Evolutionary conservation across 805 yeast species (phyloP).

Genomic region (Sugiyamaella floridensis): DNA sequence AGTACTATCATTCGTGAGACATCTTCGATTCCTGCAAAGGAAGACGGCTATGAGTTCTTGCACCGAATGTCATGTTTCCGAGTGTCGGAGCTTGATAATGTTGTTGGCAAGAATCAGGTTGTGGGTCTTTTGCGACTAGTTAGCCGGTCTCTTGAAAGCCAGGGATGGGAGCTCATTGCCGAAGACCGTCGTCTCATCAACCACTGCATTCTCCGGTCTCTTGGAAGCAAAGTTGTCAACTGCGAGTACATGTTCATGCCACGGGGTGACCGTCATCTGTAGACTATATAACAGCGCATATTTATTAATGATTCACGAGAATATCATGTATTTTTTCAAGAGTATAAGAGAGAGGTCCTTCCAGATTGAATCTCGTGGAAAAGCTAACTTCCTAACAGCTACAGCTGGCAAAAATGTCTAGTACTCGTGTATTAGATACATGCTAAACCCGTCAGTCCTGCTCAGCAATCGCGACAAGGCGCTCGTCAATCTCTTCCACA

Average conservation of each 20-base stretch:
- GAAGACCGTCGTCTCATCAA: slow-evolving; percentile 20
- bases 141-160: slow-evolving; percentile 17
- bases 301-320: slow-evolving; percentile 1
- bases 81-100: slow-evolving; percentile 29
- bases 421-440: neutral
- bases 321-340: no score
- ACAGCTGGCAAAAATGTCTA: neutral
- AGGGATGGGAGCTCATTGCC: slow-evolving; percentile 26
- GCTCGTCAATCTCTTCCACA: slow-evolving; percentile 87
- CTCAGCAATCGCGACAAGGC: slow-evolving; percentile 91
- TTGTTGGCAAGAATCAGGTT: slow-evolving; percentile 42
- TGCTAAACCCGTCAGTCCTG: slow-evolving; percentile 52
- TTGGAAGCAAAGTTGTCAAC: slow-evolving; percentile 14
- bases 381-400: no score
- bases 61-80: slow-evolving; percentile 35
- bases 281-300: neutral
- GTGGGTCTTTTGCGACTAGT: slow-evolving; percentile 45
- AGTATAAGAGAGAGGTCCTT: neutral
- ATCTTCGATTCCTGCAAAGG: slow-evolving; percentile 26
- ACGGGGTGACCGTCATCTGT: neutral
- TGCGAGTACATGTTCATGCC: slow-evolving; percentile 21
- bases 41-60: slow-evolving; percentile 46
- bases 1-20: slow-evolving; percentile 7
- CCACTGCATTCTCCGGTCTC: slow-evolving; percentile 20
- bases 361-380: no score